Evolutionary conservation across 345 rosid genomes (phyloP), one percentile per base, ranked within the genome.

Genomic region (Pistacia atlantica): DNA sequence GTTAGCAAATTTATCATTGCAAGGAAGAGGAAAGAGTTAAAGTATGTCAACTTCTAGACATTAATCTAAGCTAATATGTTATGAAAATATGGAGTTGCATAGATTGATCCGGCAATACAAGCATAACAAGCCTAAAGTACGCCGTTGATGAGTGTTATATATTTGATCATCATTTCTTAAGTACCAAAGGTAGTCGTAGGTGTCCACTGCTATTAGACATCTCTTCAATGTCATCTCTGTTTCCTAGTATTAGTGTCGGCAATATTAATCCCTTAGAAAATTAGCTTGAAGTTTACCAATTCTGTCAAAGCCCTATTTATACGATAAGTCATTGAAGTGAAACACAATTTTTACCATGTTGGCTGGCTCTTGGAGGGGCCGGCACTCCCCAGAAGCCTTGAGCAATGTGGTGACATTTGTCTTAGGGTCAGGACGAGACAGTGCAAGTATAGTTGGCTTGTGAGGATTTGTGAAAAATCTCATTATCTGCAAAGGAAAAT

Each of bases 341-440:
- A 62, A 25, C 42, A 28, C 25, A 20, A 31, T 64, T 67, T n/a
- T 77, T 83, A 95, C 97, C 91, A 95, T 76, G 88, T 92, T 95
- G 78, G 98, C 97, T 75, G 92, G 86, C 81, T 92, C 97, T 76
- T 93, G 86, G 69, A 95, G 94, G 52, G 82, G 88, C 79, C 88
- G 91, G 72, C 93, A 89, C 82, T 95, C 95, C 79, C 97, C 98
- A 70, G 91, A 92, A 77, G 98, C 98, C 89, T 87, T 92, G 75
- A 95, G 87, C 86, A 95, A 78, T 73, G 95, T 92, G 64, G 97
- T 91, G 73, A 95, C 91, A 65, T 95, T 92, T 75, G 91, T 95
- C 87, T 95, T 95, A 58, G 95, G 92, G 83, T 95, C 97, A 52
- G 97, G 97, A 75, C 97, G 93, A 79, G 97, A 91, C 83, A 95